These are phyloP conservation scores for Trichosporon coremiiforme DNA, from an alignment of 1,284 basidiomycete genomes.

Conservation along the genomic window DNA sequence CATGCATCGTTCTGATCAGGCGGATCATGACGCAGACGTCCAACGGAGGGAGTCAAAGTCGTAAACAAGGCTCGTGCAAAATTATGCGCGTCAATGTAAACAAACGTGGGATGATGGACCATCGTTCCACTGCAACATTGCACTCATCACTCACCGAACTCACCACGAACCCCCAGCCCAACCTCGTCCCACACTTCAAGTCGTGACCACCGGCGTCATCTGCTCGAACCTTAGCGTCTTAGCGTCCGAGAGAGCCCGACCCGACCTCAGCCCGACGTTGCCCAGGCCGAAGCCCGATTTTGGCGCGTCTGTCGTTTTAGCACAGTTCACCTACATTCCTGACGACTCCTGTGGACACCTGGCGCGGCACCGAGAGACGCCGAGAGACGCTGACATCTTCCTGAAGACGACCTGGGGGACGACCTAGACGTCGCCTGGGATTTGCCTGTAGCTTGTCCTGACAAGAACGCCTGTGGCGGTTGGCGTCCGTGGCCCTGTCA, in stretches of 20 bases:
- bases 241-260: neutral
- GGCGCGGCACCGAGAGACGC: conserved; percentile 1
- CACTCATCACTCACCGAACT: neutral
- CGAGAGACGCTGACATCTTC: neutral
- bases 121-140: neutral
- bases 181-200: too few relatives aligned
- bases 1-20: neutral
- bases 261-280: neutral
- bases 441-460: neutral
- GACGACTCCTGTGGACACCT: neutral
- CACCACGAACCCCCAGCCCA: too few relatives aligned
- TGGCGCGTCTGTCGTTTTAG: neutral
- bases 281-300: neutral
- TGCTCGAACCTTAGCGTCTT: too few relatives aligned
- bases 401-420: neutral
- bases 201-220: neutral
- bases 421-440: neutral
- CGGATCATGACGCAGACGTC: neutral
- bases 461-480: conserved; percentile 1
- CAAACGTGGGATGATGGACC: neutral
- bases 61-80: neutral
- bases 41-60: too few relatives aligned
- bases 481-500: neutral
- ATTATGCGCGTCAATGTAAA: neutral
- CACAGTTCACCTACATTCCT: neutral